These are phyloP conservation scores for Pleurotus sapidus DNA, from an alignment of 768 basidiomycete genomes.

Conservation along the genomic window DNA sequence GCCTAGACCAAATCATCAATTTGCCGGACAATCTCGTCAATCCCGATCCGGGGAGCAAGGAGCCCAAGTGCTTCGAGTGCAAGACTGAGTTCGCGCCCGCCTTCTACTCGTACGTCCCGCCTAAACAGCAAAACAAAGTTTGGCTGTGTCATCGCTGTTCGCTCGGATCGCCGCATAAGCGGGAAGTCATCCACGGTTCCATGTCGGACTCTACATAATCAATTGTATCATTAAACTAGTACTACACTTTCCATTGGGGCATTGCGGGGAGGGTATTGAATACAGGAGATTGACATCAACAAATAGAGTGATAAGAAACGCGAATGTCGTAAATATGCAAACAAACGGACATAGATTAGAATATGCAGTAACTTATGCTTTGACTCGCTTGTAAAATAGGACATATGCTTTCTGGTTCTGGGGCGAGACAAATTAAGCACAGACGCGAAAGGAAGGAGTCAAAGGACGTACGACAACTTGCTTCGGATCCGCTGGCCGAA, in stretches of 20 bases:
- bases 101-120: constrained; percentile 48
- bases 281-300: constrained; percentile 4
- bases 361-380: constrained; percentile 36
- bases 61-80: constrained; percentile 59
- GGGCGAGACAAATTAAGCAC: constrained; percentile 10
- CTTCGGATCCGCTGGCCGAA: constrained; percentile 67
- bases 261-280: constrained; percentile 8
- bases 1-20: constrained; percentile 73
- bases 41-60: constrained; percentile 15
- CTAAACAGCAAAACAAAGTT: constrained; percentile 12
- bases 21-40: constrained; percentile 26
- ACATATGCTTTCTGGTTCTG: constrained; percentile 71
- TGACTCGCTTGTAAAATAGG: constrained; percentile 73
- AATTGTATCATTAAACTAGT: constrained; percentile 3
- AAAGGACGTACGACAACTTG: constrained; percentile 73
- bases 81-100: constrained; percentile 70
- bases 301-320: neutral
- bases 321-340: constrained; percentile 6
- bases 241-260: constrained; percentile 9
- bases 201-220: neutral
- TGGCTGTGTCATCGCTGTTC: constrained; percentile 5
- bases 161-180: neutral
- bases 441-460: neutral
- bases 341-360: constrained; percentile 20
- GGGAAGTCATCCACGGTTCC: too few relatives aligned